Base-by-base conservation (phyloP, 257 asterid species). In the Ligustrum vulgare region DNA sequence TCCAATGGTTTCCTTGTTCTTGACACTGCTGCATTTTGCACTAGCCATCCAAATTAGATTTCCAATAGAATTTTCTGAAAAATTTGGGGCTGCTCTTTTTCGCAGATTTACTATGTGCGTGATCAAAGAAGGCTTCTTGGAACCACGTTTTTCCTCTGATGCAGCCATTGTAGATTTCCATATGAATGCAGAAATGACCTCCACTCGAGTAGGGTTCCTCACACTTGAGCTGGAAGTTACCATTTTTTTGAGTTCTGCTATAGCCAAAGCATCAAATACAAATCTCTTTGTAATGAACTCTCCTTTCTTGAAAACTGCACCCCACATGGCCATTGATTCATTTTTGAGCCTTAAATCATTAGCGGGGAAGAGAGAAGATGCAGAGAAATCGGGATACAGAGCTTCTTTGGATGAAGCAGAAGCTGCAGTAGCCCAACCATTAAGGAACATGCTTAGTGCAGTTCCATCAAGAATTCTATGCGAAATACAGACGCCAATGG, bases 91-190 rank as follows among this genome's bases (percentile, higher is more conserved):
- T 43, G 89, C 85, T 72, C 93, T 84, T 78, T 65, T 82, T 0
- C 98, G 85, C 43, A 91, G 76, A 75, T 86, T 89, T 11, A 93
- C 94, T 0, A 93, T 16, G 75, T 93, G 98, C 12, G 97, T 88
- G 22, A 91, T 47, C 58, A 91, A 63, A 49, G 96, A 89, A 62
- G 82, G 78, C 34, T 70, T 83, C 32, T 28, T 75, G 49, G 54
- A 37, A 10, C 88, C 82, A 5, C 33, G 18, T 43, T 80, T 75
- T 37, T 74, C 49, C 32, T 75, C 76, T 6, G 82, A 78, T 22
- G 90, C 86, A 58, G 80, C 84, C 80, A 85, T 83, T 35, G 80
- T 77, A 67, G 47, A 72, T 37, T 86, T 89, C 97, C 94, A 93
- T 41, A 93, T 79, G 78, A 91, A 89, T 43, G 90, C 90, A 0